Evolutionary conservation across 805 yeast genomes (phyloP).

Genomic region (Spathaspora arborariae): DNA sequence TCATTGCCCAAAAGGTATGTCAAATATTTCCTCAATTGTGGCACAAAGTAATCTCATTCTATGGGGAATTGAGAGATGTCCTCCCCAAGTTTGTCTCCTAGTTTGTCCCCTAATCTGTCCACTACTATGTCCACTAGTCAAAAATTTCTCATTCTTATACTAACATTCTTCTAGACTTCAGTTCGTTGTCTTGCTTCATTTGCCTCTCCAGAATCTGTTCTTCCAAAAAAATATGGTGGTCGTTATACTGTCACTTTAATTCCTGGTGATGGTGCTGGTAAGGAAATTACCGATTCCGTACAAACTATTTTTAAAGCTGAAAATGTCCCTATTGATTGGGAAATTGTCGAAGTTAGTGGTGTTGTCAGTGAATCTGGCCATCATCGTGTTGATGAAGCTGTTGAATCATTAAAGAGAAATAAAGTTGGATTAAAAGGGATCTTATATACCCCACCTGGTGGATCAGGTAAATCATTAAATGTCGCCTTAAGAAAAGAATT

Average conservation of each 20-base stretch:
- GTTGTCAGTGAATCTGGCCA: constrained; percentile 51
- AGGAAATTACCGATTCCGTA: constrained; percentile 92
- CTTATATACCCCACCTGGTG: constrained; percentile 81
- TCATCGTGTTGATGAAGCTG: constrained; percentile 72
- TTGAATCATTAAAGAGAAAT: constrained; percentile 88
- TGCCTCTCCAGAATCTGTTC: constrained; percentile 56
- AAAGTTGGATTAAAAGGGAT: constrained; percentile 97
- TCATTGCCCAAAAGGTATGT: constrained; percentile 13
- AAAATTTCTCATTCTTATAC: too few relatives aligned
- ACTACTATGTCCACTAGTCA: too few relatives aligned
- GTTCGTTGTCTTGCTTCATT: constrained; percentile 51
- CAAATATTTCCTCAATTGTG: neutral
- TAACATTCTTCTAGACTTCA: constrained; percentile 24
- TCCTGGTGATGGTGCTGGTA: constrained; percentile 98
- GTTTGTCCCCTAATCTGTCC: neutral
- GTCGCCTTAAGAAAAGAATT: constrained; percentile 95
- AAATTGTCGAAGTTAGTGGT: constrained; percentile 47
- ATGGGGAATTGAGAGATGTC: too few relatives aligned
- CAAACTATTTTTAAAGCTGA: constrained; percentile 83
- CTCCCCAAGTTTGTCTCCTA: too few relatives aligned
- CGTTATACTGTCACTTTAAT: constrained; percentile 89
- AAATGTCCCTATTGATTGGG: constrained; percentile 92
- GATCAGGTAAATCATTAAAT: constrained; percentile 80
- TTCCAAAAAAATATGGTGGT: constrained; percentile 93
- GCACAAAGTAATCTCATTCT: too few relatives aligned